Conservation (phyloP, 345 rosid genomes). For the Arabidopsis suecica region DNA sequence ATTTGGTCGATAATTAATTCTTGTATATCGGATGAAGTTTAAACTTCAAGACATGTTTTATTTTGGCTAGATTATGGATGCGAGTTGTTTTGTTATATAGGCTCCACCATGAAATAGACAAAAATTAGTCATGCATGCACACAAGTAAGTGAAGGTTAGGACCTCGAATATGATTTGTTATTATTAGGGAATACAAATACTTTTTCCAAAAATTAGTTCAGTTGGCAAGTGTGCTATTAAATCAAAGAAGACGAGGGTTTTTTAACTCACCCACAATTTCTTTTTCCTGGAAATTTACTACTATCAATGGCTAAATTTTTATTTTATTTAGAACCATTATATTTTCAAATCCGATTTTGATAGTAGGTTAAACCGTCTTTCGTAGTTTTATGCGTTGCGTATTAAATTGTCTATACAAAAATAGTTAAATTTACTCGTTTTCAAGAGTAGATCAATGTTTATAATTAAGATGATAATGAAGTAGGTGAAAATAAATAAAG, state of each 20-base stretch:
- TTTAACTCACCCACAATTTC: background rate
- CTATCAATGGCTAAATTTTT: conserved; percentile 8
- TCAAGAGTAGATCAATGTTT: conserved; percentile 17
- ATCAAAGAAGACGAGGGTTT: background rate
- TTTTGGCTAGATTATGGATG: conserved; percentile 2
- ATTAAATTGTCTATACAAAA: conserved; percentile 14
- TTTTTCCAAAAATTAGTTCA: background rate
- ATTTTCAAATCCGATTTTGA: conserved; percentile 11
- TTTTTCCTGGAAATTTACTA: background rate
- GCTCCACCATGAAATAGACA: conserved; percentile 7
- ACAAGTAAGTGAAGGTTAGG: conserved; percentile 5
- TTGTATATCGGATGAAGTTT: background rate
- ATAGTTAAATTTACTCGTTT: conserved; percentile 1
- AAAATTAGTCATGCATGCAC: background rate
- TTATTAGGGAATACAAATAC: background rate
- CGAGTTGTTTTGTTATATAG: background rate
- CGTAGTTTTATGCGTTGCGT: conserved; percentile 21
- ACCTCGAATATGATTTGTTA: conserved; percentile 1
- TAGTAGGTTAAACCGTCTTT: conserved; percentile 29
- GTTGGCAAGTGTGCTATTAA: background rate
- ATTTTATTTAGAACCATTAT: background rate
- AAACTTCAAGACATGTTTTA: background rate
- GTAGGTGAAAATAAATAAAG: conserved; percentile 19
- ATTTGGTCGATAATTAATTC: background rate
- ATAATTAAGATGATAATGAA: conserved; percentile 20